Evolutionary conservation across 495 filamentous ascomycete genomes (phyloP).

Genomic region (Penicillium steckii): DNA sequence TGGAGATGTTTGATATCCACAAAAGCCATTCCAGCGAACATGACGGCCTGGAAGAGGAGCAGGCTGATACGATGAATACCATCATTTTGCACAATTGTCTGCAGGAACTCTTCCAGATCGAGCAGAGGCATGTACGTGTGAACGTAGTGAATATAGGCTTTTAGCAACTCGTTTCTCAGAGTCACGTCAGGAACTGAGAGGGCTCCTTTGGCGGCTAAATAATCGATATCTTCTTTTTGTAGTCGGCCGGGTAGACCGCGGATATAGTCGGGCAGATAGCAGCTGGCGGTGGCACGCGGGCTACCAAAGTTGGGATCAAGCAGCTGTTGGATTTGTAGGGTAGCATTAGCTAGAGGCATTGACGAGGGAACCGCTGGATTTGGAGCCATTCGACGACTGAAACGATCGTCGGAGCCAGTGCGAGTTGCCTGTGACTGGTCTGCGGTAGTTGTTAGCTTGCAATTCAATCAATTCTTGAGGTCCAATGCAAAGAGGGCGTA

Average conservation of each 20-base stretch:
- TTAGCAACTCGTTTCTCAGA: constrained; percentile 71
- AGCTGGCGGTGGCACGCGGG: constrained; percentile 20
- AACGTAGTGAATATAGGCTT: constrained; percentile 77
- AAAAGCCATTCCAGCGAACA: constrained; percentile 79
- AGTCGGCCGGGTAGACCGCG: constrained; percentile 68
- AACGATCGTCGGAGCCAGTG: constrained; percentile 33
- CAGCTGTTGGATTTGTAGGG: constrained; percentile 41
- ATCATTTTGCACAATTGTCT: constrained; percentile 61
- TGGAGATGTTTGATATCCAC: constrained; percentile 68
- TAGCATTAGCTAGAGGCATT: constrained; percentile 38
- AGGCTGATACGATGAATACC: constrained; percentile 70
- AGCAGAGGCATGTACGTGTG: constrained; percentile 89
- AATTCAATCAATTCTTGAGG: too few relatives aligned
- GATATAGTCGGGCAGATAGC: constrained; percentile 65
- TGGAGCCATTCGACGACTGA: constrained; percentile 35
- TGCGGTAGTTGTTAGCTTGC: too few relatives aligned
- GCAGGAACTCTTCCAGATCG: constrained; percentile 71
- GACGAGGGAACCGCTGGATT: constrained; percentile 39
- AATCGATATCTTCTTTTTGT: constrained; percentile 70
- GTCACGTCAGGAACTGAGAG: constrained; percentile 64
- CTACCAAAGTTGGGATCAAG: constrained; percentile 39
- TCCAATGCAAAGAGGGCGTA: constrained; percentile 38
- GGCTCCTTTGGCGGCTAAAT: constrained; percentile 72
- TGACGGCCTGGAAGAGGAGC: constrained; percentile 76
- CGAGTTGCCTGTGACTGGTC: constrained; percentile 41